phyloP scores from a whole-genome alignment of 495 filamentous ascomycete species.

The Trichoderma gamsii region DNA sequence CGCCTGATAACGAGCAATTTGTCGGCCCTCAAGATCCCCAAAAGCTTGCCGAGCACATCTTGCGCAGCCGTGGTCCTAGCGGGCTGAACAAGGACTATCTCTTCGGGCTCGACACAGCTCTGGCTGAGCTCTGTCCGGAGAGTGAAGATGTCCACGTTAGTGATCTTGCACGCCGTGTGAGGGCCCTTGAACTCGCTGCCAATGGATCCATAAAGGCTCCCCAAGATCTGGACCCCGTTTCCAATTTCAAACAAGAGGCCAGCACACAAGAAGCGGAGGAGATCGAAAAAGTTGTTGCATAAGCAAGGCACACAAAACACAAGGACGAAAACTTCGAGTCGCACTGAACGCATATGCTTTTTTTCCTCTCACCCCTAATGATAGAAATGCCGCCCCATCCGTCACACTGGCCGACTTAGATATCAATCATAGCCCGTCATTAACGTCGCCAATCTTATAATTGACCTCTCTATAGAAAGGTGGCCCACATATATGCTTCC shows the following conservation, averaged over 20 bases:
- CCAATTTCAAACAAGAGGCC: conserved; percentile 38
- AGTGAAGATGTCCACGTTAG: conserved; percentile 80
- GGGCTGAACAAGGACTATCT: conserved; percentile 91
- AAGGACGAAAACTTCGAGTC: background rate
- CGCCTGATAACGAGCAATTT: conserved; percentile 91
- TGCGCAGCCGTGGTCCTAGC: conserved; percentile 69
- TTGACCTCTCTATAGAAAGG: background rate
- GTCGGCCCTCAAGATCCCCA: conserved; percentile 74
- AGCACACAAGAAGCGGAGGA: conserved; percentile 57
- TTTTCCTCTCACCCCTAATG: conserved; percentile 7
- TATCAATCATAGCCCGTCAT: conserved; percentile 8
- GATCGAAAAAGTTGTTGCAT: conserved; percentile 42
- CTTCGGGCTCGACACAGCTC: conserved; percentile 68
- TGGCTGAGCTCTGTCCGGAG: conserved; percentile 67
- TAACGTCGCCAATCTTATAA: background rate
- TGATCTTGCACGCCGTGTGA: conserved; percentile 51
- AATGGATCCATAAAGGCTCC: conserved; percentile 18
- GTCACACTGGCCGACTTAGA: background rate
- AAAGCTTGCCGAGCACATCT: conserved; percentile 78
- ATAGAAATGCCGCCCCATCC: conserved; percentile 6
- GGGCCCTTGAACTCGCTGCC: conserved; percentile 43
- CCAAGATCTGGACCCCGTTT: background rate
- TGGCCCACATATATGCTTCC: background rate
- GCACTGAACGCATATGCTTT: background rate
- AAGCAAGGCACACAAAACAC: background rate